A percentile compares a stretch with the other conserved stretches of the same genome.
These are phyloP conservation scores for Papiliotrema flavescens DNA, from an alignment of 1,284 basidiomycete species.

Conservation along the genomic window DNA sequence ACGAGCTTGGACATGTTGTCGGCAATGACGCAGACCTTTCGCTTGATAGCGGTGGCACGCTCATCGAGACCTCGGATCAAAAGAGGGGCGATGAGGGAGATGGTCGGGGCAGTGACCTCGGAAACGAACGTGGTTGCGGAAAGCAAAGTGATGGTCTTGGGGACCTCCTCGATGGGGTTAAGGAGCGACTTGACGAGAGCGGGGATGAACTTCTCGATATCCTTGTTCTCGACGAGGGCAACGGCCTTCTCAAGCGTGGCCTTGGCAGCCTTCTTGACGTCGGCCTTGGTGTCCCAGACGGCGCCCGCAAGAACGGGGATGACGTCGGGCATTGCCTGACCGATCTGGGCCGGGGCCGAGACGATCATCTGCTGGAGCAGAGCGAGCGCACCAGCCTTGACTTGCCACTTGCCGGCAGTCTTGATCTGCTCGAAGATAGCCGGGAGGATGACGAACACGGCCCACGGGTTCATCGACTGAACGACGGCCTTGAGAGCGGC, in stretches of 20 bases:
- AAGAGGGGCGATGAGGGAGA: slow-evolving; percentile 98
- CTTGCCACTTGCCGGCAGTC: slow-evolving; percentile 98
- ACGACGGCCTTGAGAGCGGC: slow-evolving; percentile 78
- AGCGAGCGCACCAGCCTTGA: slow-evolving; percentile 87
- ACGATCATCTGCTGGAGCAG: slow-evolving; percentile 87
- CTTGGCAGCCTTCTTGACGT: slow-evolving; percentile 98
- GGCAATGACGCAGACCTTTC: slow-evolving; percentile 93
- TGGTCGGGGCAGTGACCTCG: slow-evolving; percentile 97
- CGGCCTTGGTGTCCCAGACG: slow-evolving; percentile 99
- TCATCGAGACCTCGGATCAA: slow-evolving; percentile 92
- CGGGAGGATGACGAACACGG: slow-evolving; percentile 77
- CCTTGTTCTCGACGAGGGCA: slow-evolving; percentile 97
- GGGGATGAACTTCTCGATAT: slow-evolving; percentile 85
- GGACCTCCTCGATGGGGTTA: slow-evolving; percentile 99
- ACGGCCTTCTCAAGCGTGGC: slow-evolving; percentile 90
- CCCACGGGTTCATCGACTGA: slow-evolving; percentile 87
- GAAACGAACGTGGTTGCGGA: slow-evolving; percentile 99
- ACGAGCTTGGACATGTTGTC: slow-evolving; percentile 99
- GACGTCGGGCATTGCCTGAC: slow-evolving; percentile 90
- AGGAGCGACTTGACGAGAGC: slow-evolving; percentile 95
- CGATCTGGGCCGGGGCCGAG: slow-evolving; percentile 79
- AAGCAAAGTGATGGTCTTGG: slow-evolving; percentile 91
- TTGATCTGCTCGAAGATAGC: slow-evolving; percentile 90
- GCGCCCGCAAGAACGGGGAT: slow-evolving; percentile 92
- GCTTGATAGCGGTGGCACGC: slow-evolving; percentile 92